Conservation (phyloP, 2,329 filamentous ascomycete species). For the Epichloe uncinata region DNA sequence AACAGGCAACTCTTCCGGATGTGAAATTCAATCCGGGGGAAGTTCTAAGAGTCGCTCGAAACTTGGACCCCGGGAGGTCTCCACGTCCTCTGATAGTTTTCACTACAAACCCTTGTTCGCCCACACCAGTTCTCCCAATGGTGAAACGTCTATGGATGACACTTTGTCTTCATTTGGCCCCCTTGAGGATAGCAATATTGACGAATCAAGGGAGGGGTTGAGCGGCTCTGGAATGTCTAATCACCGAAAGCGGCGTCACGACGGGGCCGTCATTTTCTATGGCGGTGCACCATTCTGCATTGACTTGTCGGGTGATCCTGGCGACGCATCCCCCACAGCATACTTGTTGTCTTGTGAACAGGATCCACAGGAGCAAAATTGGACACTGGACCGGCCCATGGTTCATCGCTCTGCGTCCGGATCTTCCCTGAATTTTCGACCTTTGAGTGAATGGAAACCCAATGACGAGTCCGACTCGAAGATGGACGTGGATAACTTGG, state of each 20-base stretch:
- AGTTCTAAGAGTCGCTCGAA: slow-evolving; percentile 27
- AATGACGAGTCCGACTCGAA: slow-evolving; percentile 9
- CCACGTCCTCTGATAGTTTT: slow-evolving; percentile 33
- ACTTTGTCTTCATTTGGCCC: slow-evolving; percentile 34
- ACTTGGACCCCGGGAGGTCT: slow-evolving; percentile 23
- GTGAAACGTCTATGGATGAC: slow-evolving; percentile 34
- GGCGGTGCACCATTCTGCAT: slow-evolving; percentile 68
- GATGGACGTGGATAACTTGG: slow-evolving; percentile 17
- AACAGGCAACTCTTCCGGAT: slow-evolving; percentile 20
- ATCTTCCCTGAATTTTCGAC: slow-evolving; percentile 34
- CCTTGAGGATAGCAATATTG: slow-evolving; percentile 34
- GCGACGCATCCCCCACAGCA: slow-evolving; percentile 31
- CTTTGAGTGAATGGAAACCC: slow-evolving; percentile 29
- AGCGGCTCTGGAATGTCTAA: slow-evolving; percentile 35
- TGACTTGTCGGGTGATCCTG: slow-evolving; percentile 58
- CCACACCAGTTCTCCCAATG: slow-evolving; percentile 33
- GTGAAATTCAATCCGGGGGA: slow-evolving; percentile 21
- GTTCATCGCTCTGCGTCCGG: slow-evolving; percentile 34
- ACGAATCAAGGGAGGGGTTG: slow-evolving; percentile 31
- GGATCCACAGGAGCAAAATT: slow-evolving; percentile 15
- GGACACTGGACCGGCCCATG: slow-evolving; percentile 10
- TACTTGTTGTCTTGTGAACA: slow-evolving; percentile 34
- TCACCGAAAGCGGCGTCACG: slow-evolving; percentile 41
- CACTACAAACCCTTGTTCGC: slow-evolving; percentile 53
- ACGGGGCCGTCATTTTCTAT: slow-evolving; percentile 75